Conservation (phyloP, 2,329 filamentous ascomycete species). For the Cercospora sesami region DNA sequence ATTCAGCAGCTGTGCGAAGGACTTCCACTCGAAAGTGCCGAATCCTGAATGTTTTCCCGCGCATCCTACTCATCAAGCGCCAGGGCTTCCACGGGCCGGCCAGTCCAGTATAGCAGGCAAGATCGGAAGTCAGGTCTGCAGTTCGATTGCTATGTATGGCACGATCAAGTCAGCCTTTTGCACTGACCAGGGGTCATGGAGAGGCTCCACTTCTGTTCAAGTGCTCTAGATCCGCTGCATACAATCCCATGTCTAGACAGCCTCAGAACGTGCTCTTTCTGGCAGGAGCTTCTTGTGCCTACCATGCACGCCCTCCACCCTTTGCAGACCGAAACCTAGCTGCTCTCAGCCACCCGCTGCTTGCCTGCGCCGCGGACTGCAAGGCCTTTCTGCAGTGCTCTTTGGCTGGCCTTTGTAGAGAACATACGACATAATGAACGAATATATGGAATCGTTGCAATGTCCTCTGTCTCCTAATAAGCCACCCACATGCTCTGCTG, state of each 20-base stretch:
- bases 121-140: neutral
- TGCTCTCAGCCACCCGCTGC: constrained; percentile 10
- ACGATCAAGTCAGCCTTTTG: neutral
- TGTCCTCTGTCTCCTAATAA: neutral
- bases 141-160: constrained; percentile 1
- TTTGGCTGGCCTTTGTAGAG: neutral
- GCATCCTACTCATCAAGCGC: neutral
- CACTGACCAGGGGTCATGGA: neutral
- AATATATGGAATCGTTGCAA: constrained; percentile 8
- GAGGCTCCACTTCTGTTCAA: neutral
- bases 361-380: constrained; percentile 14
- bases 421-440: constrained; percentile 19
- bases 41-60: neutral
- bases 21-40: neutral
- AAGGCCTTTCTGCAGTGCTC: constrained; percentile 13
- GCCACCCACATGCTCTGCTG: neutral
- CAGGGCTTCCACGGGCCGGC: neutral
- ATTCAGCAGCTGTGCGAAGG: neutral
- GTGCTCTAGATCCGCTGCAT: neutral
- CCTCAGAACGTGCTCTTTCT: neutral
- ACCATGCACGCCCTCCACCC: neutral
- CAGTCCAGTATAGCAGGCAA: neutral
- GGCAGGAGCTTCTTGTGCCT: constrained; percentile 5
- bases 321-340: constrained; percentile 14
- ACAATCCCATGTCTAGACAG: neutral